Evolutionary conservation across 148 eudicot species (phyloP), one percentile per base, ranked within the genome.

Genomic region (Nepenthes mirabilis): DNA sequence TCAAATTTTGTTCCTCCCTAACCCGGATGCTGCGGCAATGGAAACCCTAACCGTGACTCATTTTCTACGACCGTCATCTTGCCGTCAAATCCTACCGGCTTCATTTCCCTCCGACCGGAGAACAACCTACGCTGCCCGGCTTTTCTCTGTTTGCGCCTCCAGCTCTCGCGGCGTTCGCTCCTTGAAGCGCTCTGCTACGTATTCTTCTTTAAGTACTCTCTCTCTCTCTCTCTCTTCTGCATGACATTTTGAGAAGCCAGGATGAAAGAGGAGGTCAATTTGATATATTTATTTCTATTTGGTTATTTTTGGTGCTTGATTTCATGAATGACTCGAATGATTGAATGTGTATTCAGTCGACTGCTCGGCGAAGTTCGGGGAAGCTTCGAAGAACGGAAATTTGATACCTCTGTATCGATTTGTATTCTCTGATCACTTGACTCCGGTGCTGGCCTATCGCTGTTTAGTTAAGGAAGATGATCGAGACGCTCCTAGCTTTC

Each of bases 361-460:
- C 58, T 75, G 76, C 37, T 58, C 84, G 11, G 62, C 23, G 13
- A 82, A 81, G 70, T 93, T 93, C 68, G 70, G 59, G 72, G 93
- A 89, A 68, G 97, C 97, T n/a, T 79, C 99, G 10, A 75, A 81
- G 67, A 67, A 77, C 11, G 97, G 97, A 73, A 94, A 94, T 62
- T 68, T 94, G 78, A 81, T 94, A 61, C 99, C 99, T 6, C 48
- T 94, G 55, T 86, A 76, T 64, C 70, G 74, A 67, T 65, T 88
- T 3, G 70, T 94, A 37, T 94, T 94, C 65, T 94, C 93, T 10
- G 99, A 94, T 79, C 99, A 94, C 57, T 69, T 94, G 70, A 94
- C 99, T 12, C 99, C 99, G 12, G 99, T 94, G 59, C 81, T 94
- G 9, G 99, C 99, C 14, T 94, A 89, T 52, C 88, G 99, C 11